phyloP scores from a whole-genome alignment of 805 yeast genomes.

The Kazachstania viticola region DNA sequence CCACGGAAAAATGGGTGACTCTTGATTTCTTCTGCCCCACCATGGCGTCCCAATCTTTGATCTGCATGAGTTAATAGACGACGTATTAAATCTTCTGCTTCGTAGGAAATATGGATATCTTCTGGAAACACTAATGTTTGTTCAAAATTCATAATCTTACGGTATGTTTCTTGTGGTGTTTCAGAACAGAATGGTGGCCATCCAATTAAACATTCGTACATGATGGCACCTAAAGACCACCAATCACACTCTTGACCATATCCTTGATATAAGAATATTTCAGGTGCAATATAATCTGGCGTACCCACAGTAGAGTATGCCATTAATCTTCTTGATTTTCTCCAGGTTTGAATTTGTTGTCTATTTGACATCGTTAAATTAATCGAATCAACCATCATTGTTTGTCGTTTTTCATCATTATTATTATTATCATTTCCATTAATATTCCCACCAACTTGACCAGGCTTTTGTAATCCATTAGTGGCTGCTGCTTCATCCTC shows the following conservation, averaged over 20 bases:
- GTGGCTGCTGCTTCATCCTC: conserved; percentile 33
- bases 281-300: conserved; percentile 94
- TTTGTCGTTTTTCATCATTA: conserved; percentile 62
- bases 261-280: conserved; percentile 83
- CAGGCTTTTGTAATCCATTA: conserved; percentile 28
- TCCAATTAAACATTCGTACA: conserved; percentile 92
- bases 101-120: conserved; percentile 80
- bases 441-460: conserved; percentile 55
- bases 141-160: conserved; percentile 84
- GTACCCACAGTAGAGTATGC: conserved; percentile 96
- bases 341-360: conserved; percentile 93
- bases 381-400: conserved; percentile 87
- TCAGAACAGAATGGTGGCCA: conserved; percentile 97
- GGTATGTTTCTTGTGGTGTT: conserved; percentile 86
- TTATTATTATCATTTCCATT: conserved; percentile 64
- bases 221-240: conserved; percentile 95
- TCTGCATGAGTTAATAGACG: conserved; percentile 69
- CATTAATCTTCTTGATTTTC: conserved; percentile 83
- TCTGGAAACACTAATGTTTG: conserved; percentile 83
- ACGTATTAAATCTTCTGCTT: conserved; percentile 77
- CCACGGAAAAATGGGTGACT: conserved; percentile 88
- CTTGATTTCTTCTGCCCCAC: conserved; percentile 89
- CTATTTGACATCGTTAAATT: conserved; percentile 90
- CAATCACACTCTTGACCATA: conserved; percentile 96
- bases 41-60: conserved; percentile 69